Conservation (phyloP, 192 early-diverging fungal species). For the Coemansia interrupta region DNA sequence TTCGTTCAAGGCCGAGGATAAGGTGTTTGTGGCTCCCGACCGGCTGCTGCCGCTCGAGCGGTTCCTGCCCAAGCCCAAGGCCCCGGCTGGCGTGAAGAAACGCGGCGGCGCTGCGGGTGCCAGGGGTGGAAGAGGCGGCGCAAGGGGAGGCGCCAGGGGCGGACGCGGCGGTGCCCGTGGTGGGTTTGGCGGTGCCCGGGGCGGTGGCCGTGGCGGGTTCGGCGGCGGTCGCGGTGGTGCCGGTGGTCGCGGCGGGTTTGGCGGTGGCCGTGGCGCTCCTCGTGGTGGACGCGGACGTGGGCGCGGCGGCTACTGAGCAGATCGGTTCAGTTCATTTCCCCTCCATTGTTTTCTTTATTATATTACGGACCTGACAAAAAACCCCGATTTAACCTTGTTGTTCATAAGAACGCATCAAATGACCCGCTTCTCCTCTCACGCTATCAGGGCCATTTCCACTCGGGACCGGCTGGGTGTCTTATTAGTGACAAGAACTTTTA, state of each 20-base stretch:
- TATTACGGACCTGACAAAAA: too few relatives aligned
- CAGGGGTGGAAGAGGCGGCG: conserved; percentile 45
- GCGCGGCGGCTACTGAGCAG: conserved; percentile 35
- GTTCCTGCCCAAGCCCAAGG: conserved; percentile 91
- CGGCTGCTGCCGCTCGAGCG: conserved; percentile 93
- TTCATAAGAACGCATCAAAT: too few relatives aligned
- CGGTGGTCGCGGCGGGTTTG: conserved; percentile 54
- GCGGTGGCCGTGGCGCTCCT: conserved; percentile 18
- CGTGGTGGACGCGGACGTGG: conserved; percentile 34
- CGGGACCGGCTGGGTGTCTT: too few relatives aligned
- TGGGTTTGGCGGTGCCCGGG: conserved; percentile 42
- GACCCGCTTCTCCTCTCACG: too few relatives aligned
- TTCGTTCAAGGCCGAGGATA: conserved; percentile 87
- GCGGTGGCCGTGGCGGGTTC: conserved; percentile 47
- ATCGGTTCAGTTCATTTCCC: neutral
- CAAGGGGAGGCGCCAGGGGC: conserved; percentile 36
- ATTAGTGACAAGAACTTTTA: too few relatives aligned
- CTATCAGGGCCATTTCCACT: too few relatives aligned
- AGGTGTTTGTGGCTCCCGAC: conserved; percentile 90
- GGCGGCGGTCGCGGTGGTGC: conserved; percentile 51
- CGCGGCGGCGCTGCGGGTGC: conserved; percentile 62
- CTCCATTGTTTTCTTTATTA: too few relatives aligned
- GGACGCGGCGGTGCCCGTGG: conserved; percentile 54
- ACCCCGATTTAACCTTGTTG: too few relatives aligned
- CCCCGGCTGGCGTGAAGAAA: conserved; percentile 58